These are phyloP conservation scores for Penicillium sp. DNA, from an alignment of 2,329 filamentous ascomycete species.

Conservation along the genomic window DNA sequence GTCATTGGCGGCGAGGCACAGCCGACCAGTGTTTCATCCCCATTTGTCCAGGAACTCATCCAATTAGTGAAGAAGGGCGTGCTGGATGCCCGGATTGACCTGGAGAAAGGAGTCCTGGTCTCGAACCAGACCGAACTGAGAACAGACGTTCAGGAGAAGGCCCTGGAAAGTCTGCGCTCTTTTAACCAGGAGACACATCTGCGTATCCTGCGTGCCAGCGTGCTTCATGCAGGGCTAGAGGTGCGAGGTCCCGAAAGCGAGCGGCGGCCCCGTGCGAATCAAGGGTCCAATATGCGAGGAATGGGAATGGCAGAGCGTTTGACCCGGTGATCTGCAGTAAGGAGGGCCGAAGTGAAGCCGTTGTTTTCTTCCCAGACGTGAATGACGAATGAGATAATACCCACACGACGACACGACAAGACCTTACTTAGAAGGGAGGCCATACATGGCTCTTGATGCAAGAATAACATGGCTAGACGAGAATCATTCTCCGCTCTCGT, in stretches of 20 bases:
- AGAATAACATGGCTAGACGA: conserved; percentile 4
- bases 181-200: conserved; percentile 78
- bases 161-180: conserved; percentile 67
- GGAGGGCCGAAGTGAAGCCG: neutral
- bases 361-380: conserved; percentile 7
- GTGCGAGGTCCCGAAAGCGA: conserved; percentile 50
- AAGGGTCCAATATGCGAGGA: neutral
- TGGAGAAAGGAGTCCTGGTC: conserved; percentile 78
- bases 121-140: conserved; percentile 70
- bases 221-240: conserved; percentile 75
- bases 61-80: conserved; percentile 73
- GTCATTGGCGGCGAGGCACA: conserved; percentile 50
- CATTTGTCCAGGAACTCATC: conserved; percentile 66
- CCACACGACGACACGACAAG: conserved; percentile 13
- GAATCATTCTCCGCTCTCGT: neutral
- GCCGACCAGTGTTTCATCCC: conserved; percentile 61
- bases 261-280: neutral
- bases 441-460: neutral
- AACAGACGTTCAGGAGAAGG: conserved; percentile 68
- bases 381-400: conserved; percentile 32
- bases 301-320: neutral
- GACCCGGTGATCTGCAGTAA: neutral
- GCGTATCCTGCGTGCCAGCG: conserved; percentile 75
- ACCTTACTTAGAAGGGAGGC: neutral
- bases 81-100: conserved; percentile 80